A percentile compares a stretch with the other conserved stretches of the same genome.
Evolutionary conservation across 176 grass and related monocot genomes (phyloP).

Genomic region (Paspalum vaginatum): DNA sequence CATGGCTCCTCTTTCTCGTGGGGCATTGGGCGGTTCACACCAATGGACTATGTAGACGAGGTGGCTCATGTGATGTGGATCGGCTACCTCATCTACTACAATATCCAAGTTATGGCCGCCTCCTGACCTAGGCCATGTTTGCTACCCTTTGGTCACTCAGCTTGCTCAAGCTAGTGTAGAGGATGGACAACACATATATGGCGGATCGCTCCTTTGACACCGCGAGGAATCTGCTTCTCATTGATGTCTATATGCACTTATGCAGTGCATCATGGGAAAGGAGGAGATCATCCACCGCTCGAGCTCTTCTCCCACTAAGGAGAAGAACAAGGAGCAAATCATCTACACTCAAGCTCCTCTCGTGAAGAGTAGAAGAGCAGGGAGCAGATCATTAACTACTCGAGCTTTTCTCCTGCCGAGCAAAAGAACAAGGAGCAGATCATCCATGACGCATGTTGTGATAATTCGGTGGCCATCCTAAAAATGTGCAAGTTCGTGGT

Average conservation of each 20-base stretch:
- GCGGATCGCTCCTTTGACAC: not conserved
- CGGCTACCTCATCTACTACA: constrained; percentile 28
- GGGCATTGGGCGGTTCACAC: not conserved
- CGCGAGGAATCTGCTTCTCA: not conserved
- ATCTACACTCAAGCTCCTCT: too few relatives aligned
- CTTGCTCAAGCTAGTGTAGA: not conserved
- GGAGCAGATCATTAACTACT: too few relatives aligned
- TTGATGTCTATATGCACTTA: not conserved
- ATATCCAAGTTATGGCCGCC: too few relatives aligned
- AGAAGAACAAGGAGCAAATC: too few relatives aligned
- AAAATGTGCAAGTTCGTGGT: constrained; percentile 22
- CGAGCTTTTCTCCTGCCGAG: too few relatives aligned
- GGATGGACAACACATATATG: not conserved
- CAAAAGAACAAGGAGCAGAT: too few relatives aligned
- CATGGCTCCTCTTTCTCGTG: not conserved
- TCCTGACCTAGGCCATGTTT: not conserved
- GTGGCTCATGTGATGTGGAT: not conserved
- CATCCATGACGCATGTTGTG: too few relatives aligned
- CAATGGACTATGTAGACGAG: not conserved
- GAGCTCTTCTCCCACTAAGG: too few relatives aligned
- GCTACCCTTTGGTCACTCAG: not conserved
- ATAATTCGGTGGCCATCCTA: too few relatives aligned
- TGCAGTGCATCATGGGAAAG: too few relatives aligned
- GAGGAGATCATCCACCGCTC: too few relatives aligned
- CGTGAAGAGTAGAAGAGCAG: too few relatives aligned